Conservation (phyloP, 2,329 filamentous ascomycete species). For the Trichoderma gracile region DNA sequence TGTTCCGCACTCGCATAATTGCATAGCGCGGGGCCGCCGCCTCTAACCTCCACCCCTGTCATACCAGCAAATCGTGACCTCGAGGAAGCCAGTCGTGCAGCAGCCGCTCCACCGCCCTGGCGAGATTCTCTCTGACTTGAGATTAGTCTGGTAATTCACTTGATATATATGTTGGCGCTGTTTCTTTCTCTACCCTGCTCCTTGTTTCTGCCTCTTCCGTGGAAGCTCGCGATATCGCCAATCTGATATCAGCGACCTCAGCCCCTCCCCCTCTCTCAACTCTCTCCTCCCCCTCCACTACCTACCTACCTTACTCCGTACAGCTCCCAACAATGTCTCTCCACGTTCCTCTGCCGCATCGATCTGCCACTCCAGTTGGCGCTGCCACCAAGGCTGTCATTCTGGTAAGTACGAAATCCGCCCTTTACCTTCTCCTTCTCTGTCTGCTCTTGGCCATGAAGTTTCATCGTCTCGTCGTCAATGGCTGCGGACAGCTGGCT, state of each 20-base stretch:
- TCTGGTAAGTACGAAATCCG: constrained; percentile 58
- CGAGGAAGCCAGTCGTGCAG: constrained; percentile 11
- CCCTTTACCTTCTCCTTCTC: neutral
- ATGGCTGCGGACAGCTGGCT: constrained; percentile 3
- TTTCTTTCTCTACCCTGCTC: neutral
- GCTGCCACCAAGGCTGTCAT: constrained; percentile 90
- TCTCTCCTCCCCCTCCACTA: constrained; percentile 1
- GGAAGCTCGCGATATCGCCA: neutral
- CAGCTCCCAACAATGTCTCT: constrained; percentile 47
- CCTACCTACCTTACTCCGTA: no score
- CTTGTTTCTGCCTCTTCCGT: neutral
- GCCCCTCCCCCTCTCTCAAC: constrained; percentile 14
- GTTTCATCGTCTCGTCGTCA: constrained; percentile 11
- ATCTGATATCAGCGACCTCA: neutral
- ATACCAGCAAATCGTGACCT: constrained; percentile 7
- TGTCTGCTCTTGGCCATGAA: neutral
- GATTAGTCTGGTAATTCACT: neutral
- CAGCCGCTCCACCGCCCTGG: constrained; percentile 23
- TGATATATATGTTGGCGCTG: neutral
- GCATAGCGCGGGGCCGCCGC: constrained; percentile 27
- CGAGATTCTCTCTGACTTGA: constrained; percentile 6
- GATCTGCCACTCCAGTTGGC: constrained; percentile 43
- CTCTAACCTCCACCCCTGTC: constrained; percentile 5
- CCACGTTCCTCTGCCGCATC: constrained; percentile 56
- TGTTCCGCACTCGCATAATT: constrained; percentile 29